Evolutionary conservation across 192 early-diverging fungal genomes (phyloP).

Genomic region (Entomortierella parvispora): DNA sequence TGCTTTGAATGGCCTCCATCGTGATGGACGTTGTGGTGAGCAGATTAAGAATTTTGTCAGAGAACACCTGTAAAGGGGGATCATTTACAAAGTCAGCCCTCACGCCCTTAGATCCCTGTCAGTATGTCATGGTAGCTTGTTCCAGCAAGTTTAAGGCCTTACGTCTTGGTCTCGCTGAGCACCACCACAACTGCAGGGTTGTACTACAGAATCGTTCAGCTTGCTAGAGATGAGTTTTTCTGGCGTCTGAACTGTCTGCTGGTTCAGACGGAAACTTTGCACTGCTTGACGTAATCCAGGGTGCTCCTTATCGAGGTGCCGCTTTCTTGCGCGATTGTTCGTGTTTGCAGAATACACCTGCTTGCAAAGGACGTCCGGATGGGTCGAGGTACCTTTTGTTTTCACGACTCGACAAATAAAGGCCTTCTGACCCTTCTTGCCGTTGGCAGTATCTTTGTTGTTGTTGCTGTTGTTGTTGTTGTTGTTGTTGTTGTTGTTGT

Average conservation of each 20-base stretch:
- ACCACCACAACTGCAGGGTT: conserved; percentile 10
- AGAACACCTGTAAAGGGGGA: not conserved
- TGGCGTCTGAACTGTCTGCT: conserved; percentile 5
- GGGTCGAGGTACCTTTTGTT: conserved; percentile 10
- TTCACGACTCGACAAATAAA: conserved; percentile 18
- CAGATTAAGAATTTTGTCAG: conserved; percentile 9
- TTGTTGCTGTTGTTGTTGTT: not conserved
- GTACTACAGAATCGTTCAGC: not conserved
- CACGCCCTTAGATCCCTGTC: not conserved
- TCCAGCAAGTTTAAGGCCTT: not conserved
- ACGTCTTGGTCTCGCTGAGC: not conserved
- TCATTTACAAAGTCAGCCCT: not conserved
- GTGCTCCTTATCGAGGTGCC: conserved; percentile 9
- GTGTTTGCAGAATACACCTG: not conserved
- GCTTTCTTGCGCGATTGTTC: not conserved
- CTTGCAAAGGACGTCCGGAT: conserved; percentile 6
- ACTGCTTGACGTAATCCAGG: conserved; percentile 13
- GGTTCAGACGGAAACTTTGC: not conserved
- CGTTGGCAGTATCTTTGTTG: not conserved
- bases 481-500: not conserved
- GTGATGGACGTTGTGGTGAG: conserved; percentile 7
- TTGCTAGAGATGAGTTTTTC: conserved; percentile 11
- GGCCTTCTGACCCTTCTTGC: no score
- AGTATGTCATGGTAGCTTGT: not conserved
- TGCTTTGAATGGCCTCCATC: conserved; percentile 7